Evolutionary conservation across 1,284 basidiomycete genomes (phyloP), one percentile per base, ranked within the genome.

Genomic region (Leccinum angustisporum): DNA sequence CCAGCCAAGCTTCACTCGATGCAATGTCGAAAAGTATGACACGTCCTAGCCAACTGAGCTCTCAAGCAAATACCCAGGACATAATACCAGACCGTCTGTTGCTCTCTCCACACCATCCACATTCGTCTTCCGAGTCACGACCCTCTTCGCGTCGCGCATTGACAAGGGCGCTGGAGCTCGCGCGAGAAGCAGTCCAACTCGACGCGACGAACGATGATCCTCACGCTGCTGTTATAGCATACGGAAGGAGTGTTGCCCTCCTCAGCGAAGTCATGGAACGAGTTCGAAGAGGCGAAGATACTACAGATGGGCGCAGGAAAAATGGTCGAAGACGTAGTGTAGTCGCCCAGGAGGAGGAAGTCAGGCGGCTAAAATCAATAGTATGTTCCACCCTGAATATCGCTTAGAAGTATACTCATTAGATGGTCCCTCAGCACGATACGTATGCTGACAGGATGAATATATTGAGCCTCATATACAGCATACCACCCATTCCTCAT

Each of bases 371-470:
- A 61, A 91, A 90, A 76, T 88, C 87, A 66, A 93, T 93, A 68
- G 91, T 92, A 75, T 80, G 91, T 85, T 51, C 56, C 55, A 56
- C 54, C 57, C 57, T 62, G 55, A 63, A 38, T 64, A 50, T 21
- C 36, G 1, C 40, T 62, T 57, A 48, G 63, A 63, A 60, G 58
- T 36, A 56, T 48, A 46, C 66, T 65, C 57, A 68, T 59, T 55
- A 52, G 27, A 38, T 53, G 60, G 52, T 54, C 57, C 54, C 56
- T 65, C 71, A 93, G 91, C 91, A 93, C 71, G 91, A 94, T 75
- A 93, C 91, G 9, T 93, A 93, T 73, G 90, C 90, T 61, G 91
- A 93, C 76, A 85, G 91, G 62, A 93, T 93, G 91, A 90, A 91
- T 72, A 92, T 94, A 68, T 81, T 93, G 61, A 91, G 90, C 68